Evolutionary conservation across 805 yeast genomes (phyloP).

Genomic region (Pichia gijzeniarum): DNA sequence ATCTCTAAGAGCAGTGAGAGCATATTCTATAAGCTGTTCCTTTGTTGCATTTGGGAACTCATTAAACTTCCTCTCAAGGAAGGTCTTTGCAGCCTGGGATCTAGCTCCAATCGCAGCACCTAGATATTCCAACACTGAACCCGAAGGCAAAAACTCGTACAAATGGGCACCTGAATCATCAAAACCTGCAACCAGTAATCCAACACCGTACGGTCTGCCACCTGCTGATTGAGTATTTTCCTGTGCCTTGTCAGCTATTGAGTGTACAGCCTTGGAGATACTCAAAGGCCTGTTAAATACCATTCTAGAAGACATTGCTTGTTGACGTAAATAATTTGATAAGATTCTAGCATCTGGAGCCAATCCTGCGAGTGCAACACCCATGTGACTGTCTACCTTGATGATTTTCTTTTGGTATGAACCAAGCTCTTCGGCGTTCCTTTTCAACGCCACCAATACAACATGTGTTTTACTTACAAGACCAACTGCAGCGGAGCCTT

Average conservation of each 20-base stretch:
- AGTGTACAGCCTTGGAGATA: conserved; percentile 72
- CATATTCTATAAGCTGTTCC: conserved; percentile 77
- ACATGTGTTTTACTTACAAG: conserved; percentile 80
- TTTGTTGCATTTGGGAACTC: conserved; percentile 51
- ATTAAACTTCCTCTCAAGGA: conserved; percentile 79
- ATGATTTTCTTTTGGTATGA: conserved; percentile 93
- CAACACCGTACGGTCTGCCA: conserved; percentile 97
- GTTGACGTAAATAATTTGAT: conserved; percentile 82
- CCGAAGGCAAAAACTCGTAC: conserved; percentile 93
- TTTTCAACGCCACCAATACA: conserved; percentile 87
- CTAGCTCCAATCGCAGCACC: conserved; percentile 98
- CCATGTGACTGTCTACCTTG: conserved; percentile 88
- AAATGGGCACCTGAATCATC: conserved; percentile 94
- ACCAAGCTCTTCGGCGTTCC: conserved; percentile 96
- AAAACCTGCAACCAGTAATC: conserved; percentile 79
- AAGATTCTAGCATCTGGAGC: conserved; percentile 98
- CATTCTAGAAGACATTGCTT: conserved; percentile 82
- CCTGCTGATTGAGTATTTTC: conserved; percentile 94
- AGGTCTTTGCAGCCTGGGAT: conserved; percentile 97
- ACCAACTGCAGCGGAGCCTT: conserved; percentile 97
- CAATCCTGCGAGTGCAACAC: conserved; percentile 92
- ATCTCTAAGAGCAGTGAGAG: conserved; percentile 86
- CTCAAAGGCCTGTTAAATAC: conserved; percentile 82
- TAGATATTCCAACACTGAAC: conserved; percentile 81
- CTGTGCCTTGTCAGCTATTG: conserved; percentile 96